A percentile compares a stretch with the other conserved stretches of the same genome.
Conservation (phyloP, 2,329 filamentous ascomycete genomes). For the Hypoxylon sp. region DNA sequence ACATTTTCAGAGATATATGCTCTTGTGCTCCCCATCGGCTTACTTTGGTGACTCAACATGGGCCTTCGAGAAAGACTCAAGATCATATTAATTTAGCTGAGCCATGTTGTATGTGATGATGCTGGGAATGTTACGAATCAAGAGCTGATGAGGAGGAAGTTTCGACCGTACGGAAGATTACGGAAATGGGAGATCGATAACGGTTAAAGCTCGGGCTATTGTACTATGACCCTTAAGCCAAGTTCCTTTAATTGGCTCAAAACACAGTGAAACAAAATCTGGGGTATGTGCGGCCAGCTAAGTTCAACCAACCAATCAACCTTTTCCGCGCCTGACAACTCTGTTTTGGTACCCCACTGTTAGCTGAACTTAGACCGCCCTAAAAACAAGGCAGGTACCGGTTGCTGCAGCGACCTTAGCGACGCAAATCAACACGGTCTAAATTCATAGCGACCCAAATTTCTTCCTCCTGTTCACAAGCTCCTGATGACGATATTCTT, state of each 20-base stretch:
- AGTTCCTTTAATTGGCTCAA: slow-evolving; percentile 11
- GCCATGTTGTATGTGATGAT: too few relatives aligned
- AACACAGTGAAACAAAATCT: slow-evolving; percentile 22
- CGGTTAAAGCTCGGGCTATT: too few relatives aligned
- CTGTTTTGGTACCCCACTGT: slow-evolving; percentile 24
- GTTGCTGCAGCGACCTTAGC: slow-evolving; percentile 28
- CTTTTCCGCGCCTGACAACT: background rate
- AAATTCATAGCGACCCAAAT: slow-evolving; percentile 7
- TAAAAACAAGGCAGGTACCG: slow-evolving; percentile 21
- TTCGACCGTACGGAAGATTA: too few relatives aligned
- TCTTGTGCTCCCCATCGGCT: too few relatives aligned
- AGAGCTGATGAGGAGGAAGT: too few relatives aligned
- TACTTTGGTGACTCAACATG: too few relatives aligned
- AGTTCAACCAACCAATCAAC: slow-evolving; percentile 13
- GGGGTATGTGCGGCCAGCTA: slow-evolving; percentile 13
- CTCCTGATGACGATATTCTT: slow-evolving; percentile 30
- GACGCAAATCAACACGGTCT: slow-evolving; percentile 31
- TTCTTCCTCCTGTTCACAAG: too few relatives aligned
- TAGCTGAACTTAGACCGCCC: slow-evolving; percentile 12
- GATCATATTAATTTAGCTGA: too few relatives aligned
- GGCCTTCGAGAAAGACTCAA: too few relatives aligned
- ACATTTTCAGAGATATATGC: too few relatives aligned
- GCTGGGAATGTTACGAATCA: too few relatives aligned
- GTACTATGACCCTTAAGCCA: background rate
- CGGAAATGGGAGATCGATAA: too few relatives aligned